phyloP scores from a whole-genome alignment of 2,329 filamentous ascomycete genomes.

The Fonsecaea erecta region DNA sequence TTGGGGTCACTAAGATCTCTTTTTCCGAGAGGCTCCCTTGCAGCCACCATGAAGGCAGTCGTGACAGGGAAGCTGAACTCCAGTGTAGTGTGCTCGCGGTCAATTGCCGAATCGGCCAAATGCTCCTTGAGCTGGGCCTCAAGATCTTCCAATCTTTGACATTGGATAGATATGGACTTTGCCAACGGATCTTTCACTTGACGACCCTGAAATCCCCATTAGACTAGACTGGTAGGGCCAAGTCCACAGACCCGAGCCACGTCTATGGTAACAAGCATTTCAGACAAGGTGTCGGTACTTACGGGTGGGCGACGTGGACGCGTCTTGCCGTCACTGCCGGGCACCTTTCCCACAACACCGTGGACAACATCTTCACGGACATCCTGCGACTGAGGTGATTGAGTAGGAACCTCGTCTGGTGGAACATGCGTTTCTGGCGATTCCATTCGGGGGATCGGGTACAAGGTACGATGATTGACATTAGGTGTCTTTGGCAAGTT shows the following conservation, averaged over 20 bases:
- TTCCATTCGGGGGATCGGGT: conserved; percentile 13
- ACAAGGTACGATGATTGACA: not conserved
- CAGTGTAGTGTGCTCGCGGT: conserved; percentile 35
- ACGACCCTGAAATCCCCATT: conserved; percentile 19
- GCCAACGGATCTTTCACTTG: conserved; percentile 35
- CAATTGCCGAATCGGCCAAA: conserved; percentile 28
- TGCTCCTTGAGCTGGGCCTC: conserved; percentile 30
- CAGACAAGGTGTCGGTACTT: not conserved
- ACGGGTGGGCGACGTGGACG: not conserved
- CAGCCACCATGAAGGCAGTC: conserved; percentile 34
- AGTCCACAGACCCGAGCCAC: not conserved
- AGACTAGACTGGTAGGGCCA: not conserved
- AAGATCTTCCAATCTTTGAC: conserved; percentile 32
- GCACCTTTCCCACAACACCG: not conserved
- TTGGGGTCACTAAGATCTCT: conserved; percentile 8
- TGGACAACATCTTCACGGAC: not conserved
- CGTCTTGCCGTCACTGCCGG: not conserved
- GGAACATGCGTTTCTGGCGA: not conserved
- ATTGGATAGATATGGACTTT: conserved; percentile 31
- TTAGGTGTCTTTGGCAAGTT: conserved; percentile 24
- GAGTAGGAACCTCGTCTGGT: not conserved
- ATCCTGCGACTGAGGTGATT: conserved; percentile 3
- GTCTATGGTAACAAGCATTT: not conserved
- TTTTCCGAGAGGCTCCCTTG: conserved; percentile 9
- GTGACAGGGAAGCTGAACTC: conserved; percentile 35